Evolutionary conservation across 1,284 basidiomycete genomes (phyloP), one percentile per base, ranked within the genome.

Genomic region (Microbotryomycetes sp.): DNA sequence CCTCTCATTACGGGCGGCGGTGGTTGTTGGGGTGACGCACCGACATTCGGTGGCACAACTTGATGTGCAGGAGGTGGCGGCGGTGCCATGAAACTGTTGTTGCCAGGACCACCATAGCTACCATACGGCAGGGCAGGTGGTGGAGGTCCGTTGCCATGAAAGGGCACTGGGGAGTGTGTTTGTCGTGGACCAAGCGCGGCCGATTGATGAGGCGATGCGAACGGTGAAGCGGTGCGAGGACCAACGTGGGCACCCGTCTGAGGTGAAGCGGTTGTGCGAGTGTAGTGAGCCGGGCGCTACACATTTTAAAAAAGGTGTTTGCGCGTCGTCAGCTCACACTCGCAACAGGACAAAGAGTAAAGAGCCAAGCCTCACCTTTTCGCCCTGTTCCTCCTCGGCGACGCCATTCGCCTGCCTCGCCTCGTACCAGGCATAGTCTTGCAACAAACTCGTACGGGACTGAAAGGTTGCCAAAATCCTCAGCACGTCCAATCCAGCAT

Each of bases 401-500:
- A n/a, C n/a, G 9, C 36, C 36, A 19, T 19, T 42, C 36, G 36
- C 36, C 30, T 59, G 59, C 31, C 50, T 45, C 14, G 60, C 60
- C 49, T 63, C 61, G 53, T 63, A 60, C 57, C 62, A 68, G 1
- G 56, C 60, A 32, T 55, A 63, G 49, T 72, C 92, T 76, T 97
- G 92, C 28, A 97, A 79, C 30, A 97, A 80, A 9, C 89, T 92
- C 1, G 92, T 96, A 72, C 90, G 83, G 6, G 89, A 75, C 22
- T 89, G 89, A 75, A 92, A 91, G 3, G 87, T 86, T 68, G 89
- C 84, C 81, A 97, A 93, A 72, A 96, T 96, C 62, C 88, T 84
- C 36, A 97, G 81, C 83, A 96, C 93, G 75, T 96, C 92, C 74
- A 89, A 86, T 2, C 92, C 93, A 36, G 90, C 91, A 70, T 96